Percentiles rank a stretch among this genome's conserved stretches.
These are phyloP conservation scores for Paraphoma chrysanthemicola DNA, from an alignment of 2,329 filamentous ascomycete species.

Conservation along the genomic window DNA sequence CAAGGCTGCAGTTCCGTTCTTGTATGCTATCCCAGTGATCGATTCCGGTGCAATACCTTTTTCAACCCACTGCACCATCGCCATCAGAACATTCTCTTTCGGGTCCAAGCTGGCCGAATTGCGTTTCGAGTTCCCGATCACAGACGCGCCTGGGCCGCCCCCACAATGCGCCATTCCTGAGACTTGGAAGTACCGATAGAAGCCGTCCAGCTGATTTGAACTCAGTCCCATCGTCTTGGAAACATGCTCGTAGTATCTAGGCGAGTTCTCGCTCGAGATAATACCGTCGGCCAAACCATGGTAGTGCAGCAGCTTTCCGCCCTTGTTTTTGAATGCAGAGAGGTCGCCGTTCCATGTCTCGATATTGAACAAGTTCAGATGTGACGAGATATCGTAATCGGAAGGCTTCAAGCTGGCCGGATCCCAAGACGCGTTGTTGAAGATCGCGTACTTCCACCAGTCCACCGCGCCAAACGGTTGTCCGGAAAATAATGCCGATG, in stretches of 20 bases:
- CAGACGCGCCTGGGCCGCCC: constrained; percentile 55
- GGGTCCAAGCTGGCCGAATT: constrained; percentile 15
- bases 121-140: constrained; percentile 27
- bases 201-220: constrained; percentile 46
- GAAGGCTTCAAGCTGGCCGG: constrained; percentile 44
- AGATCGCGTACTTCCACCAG: constrained; percentile 59
- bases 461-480: constrained; percentile 49
- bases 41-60: constrained; percentile 47
- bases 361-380: constrained; percentile 46
- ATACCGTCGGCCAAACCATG: constrained; percentile 54
- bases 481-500: constrained; percentile 47
- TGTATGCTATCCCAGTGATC: constrained; percentile 24
- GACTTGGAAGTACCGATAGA: constrained; percentile 61
- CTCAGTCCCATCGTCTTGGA: constrained; percentile 49
- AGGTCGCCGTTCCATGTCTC: constrained; percentile 52
- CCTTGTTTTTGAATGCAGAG: constrained; percentile 43
- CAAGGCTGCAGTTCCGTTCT: constrained; percentile 16
- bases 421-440: constrained; percentile 54
- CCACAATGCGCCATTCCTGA: constrained; percentile 61
- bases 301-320: constrained; percentile 55
- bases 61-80: constrained; percentile 54
- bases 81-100: constrained; percentile 43
- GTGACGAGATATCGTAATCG: constrained; percentile 51
- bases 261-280: constrained; percentile 54
- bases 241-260: constrained; percentile 58